Evolutionary conservation across 2,329 filamentous ascomycete genomes (phyloP), one percentile per base, ranked within the genome.

Genomic region (Penicillium psychrosexuale): DNA sequence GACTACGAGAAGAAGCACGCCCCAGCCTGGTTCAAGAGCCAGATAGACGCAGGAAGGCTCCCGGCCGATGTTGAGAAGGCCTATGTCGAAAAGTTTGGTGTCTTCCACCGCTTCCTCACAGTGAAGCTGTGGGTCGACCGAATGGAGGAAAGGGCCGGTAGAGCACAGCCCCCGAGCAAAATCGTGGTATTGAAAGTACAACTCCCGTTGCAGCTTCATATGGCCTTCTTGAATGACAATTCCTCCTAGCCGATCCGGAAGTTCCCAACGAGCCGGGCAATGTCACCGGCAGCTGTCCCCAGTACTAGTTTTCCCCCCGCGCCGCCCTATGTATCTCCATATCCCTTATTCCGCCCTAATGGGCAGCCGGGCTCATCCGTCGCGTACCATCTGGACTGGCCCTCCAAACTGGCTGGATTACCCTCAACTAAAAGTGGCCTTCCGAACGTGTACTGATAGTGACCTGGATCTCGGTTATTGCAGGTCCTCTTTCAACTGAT

Each of bases 161-260:
- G 28, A 44, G n/a, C 13, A 45, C 5, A 24, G n/a, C 11, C 4
- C 17, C 44, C 5, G 7, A 50, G 28, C 34, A 52, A 46, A 24
- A 47, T 46, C n/a, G 42, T 46, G 17, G 27, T 47, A 38, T 47
- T 52, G 13, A 51, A 45, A 36, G 34, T 52, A 47, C n/a, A n/a
- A 30, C 17, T 24, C 42, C 49, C 33, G 36, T 22, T 11, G 8
- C 33, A 31, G 34, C 28, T 24, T 31, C 37, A 11, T 27, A 8
- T 34, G 49, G 33, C 33, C 33, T 38, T 38, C 17, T 17, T 47
- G 27, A 47, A 38, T 52, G 34, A 52, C 49, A 47, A 39, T 47
- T 5, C 24, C 11, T 19, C 17, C 11, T 52, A 52, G 49, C 27
- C 49, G 5, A 47, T 19, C 31, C 42, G 17, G 19, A 17, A 9